phyloP scores from a whole-genome alignment of 2,329 filamentous ascomycete genomes.

The Plenodomus lindquistii region DNA sequence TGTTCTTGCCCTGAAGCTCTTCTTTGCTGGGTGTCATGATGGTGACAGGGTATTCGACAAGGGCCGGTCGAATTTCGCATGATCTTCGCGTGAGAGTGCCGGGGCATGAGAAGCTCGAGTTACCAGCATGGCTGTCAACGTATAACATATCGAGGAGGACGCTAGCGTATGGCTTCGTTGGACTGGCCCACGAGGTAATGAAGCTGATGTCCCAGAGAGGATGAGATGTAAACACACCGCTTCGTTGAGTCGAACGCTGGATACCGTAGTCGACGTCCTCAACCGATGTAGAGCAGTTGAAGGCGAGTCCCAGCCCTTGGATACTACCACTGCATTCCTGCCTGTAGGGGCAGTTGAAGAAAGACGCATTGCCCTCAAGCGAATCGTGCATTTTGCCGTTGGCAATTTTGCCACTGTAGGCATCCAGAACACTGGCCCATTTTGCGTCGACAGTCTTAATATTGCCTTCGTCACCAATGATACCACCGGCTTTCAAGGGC shows the following conservation, averaged over 20 bases:
- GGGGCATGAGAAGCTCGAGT: slow-evolving; percentile 13
- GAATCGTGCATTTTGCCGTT: slow-evolving; percentile 27
- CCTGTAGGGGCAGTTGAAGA: slow-evolving; percentile 23
- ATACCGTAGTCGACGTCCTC: slow-evolving; percentile 24
- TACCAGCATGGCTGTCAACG: slow-evolving; percentile 18
- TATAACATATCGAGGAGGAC: slow-evolving; percentile 23
- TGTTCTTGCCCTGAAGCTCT: slow-evolving; percentile 21
- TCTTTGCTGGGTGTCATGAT: slow-evolving; percentile 29
- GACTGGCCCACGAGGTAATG: slow-evolving; percentile 11
- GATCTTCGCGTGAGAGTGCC: slow-evolving; percentile 16
- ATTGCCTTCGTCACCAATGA: slow-evolving; percentile 18
- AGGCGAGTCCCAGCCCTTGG: slow-evolving; percentile 20
- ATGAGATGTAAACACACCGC: slow-evolving; percentile 7
- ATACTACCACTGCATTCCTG: slow-evolving; percentile 24
- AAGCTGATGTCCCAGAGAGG: slow-evolving; percentile 25
- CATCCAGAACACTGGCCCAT: slow-evolving; percentile 23
- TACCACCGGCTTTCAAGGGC: slow-evolving; percentile 18
- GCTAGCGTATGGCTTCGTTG: slow-evolving; percentile 17
- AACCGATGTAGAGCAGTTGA: slow-evolving; percentile 15
- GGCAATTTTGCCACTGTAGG: slow-evolving; percentile 26
- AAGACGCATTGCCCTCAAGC: slow-evolving; percentile 14
- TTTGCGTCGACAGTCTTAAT: slow-evolving; percentile 23
- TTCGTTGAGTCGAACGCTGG: slow-evolving; percentile 8
- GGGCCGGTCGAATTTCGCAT: slow-evolving; percentile 21
- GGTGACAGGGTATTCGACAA: slow-evolving; percentile 25